Evolutionary conservation across 2,329 filamentous ascomycete species (phyloP).

Genomic region (Blastomyces parvus): DNA sequence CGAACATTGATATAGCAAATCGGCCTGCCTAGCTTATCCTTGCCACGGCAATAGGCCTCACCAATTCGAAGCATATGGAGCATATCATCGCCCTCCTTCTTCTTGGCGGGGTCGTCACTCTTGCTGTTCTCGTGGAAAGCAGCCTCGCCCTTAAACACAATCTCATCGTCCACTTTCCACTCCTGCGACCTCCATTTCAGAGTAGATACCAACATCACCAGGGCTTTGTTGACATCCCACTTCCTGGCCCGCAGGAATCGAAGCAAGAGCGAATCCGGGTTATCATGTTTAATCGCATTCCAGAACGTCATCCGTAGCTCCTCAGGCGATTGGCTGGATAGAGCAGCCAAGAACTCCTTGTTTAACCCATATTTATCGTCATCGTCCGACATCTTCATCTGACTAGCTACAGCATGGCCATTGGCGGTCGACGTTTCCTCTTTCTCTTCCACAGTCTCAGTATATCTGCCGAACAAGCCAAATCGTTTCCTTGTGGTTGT

Average conservation of each 20-base stretch:
- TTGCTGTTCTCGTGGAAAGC: slow-evolving; percentile 53
- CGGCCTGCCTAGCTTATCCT: slow-evolving; percentile 73
- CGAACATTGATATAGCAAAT: slow-evolving; percentile 78
- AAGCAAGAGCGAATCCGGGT: slow-evolving; percentile 75
- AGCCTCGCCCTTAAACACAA: slow-evolving; percentile 68
- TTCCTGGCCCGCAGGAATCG: slow-evolving; percentile 82
- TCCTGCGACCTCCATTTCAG: slow-evolving; percentile 82
- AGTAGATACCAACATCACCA: slow-evolving; percentile 89
- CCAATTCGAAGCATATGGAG: slow-evolving; percentile 75
- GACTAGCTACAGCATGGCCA: slow-evolving; percentile 30
- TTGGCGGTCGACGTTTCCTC: slow-evolving; percentile 29
- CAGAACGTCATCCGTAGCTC: slow-evolving; percentile 73
- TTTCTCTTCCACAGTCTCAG: slow-evolving; percentile 44
- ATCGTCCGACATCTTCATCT: slow-evolving; percentile 37
- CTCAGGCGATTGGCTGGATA: slow-evolving; percentile 68
- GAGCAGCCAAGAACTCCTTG: slow-evolving; percentile 73
- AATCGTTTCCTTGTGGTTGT: slow-evolving; percentile 58
- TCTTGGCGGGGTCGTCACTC: slow-evolving; percentile 49
- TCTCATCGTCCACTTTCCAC: slow-evolving; percentile 79
- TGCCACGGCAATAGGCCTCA: slow-evolving; percentile 85
- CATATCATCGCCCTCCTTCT: slow-evolving; percentile 68
- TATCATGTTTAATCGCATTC: slow-evolving; percentile 90
- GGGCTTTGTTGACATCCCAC: slow-evolving; percentile 88
- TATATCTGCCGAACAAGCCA: slow-evolving; percentile 56
- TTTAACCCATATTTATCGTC: slow-evolving; percentile 92